phyloP scores from a whole-genome alignment of 1,284 basidiomycete genomes.

The Puccinia triticina region DNA sequence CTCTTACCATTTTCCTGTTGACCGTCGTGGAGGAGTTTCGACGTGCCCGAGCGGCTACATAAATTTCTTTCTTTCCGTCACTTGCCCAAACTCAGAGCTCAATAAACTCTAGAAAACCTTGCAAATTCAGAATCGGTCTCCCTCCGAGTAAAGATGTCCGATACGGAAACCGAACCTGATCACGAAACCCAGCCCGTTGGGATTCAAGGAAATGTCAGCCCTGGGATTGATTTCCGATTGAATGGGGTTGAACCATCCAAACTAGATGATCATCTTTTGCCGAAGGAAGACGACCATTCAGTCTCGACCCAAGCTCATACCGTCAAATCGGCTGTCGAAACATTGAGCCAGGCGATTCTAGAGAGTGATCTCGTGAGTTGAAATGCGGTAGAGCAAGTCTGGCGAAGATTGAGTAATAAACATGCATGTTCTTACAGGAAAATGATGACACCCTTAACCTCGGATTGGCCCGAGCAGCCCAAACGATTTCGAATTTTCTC shows the following conservation, averaged over 20 bases:
- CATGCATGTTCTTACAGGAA: neutral
- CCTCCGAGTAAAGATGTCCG: neutral
- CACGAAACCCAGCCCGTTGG: neutral
- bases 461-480: neutral
- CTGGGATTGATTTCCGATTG: neutral
- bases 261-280: conserved; percentile 9
- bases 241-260: neutral
- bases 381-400: neutral
- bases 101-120: neutral
- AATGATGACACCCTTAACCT: neutral
- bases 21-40: neutral
- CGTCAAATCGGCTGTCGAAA: conserved; percentile 8
- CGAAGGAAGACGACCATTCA: neutral
- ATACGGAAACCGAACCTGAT: neutral
- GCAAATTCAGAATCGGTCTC: neutral
- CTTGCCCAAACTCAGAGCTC: neutral
- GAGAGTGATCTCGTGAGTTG: conserved; percentile 19
- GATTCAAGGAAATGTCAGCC: neutral
- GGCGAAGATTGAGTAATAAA: neutral
- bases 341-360: neutral
- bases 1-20: neutral
- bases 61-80: neutral
- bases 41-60: neutral
- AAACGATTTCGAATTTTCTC: conserved; percentile 21
- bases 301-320: neutral